These are phyloP conservation scores for Heliamphora exappendiculata DNA, from an alignment of 148 eudicot genomes.

Conservation along the genomic window DNA sequence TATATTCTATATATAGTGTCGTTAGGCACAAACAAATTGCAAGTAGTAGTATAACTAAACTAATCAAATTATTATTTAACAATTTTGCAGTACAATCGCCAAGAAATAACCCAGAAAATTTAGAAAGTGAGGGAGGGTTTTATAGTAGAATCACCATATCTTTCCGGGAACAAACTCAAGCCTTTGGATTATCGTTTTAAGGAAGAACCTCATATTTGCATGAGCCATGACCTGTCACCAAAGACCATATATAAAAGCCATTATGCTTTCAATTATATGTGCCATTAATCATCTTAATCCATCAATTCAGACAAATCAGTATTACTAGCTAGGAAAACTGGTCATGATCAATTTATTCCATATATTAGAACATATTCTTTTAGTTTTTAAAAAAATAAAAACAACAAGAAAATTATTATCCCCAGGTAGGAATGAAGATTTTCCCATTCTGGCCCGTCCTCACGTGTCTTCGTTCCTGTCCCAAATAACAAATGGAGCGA, in stretches of 20 bases:
- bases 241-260: background rate
- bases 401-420: background rate
- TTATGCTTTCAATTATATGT: background rate
- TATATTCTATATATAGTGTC: too few species aligned
- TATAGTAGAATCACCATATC: background rate
- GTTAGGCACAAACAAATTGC: too few species aligned
- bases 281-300: background rate
- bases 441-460: too few species aligned
- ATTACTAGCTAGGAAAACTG: background rate
- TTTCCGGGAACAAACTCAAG: background rate
- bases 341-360: too few species aligned
- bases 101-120: background rate
- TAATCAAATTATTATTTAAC: background rate
- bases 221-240: constrained; percentile 34
- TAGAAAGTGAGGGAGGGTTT: background rate
- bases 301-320: background rate
- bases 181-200: background rate
- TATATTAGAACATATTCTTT: background rate
- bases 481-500: too few species aligned
- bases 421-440: too few species aligned
- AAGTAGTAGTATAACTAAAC: too few species aligned
- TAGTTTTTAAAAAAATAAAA: background rate
- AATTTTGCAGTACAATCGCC: background rate
- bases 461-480: too few species aligned
- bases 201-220: constrained; percentile 39